Base-by-base conservation (phyloP, 495 filamentous ascomycete genomes). In the Neurospora sp. region DNA sequence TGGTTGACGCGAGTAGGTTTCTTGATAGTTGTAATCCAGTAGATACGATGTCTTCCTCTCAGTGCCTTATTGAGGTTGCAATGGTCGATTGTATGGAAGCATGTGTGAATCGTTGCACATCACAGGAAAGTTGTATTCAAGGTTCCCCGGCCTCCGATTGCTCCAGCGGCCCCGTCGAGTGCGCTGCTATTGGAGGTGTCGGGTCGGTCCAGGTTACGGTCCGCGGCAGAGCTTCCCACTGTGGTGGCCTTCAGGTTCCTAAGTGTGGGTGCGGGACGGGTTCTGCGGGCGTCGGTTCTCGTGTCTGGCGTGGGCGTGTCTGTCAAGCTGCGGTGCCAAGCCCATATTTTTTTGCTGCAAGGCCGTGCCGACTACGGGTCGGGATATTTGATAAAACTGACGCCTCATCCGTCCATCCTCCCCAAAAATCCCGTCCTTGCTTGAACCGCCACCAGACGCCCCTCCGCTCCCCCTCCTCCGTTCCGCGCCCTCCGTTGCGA, bases 331-430 rank as follows among this genome's bases (percentile, higher is more conserved):
- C 71, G 22, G 53, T 38, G 37, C 39, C 65, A 65, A 65, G 53
- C 53, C 35, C 27, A 65, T 44, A 65, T n/a, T 70, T 53, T 69
- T 73, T 73, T 41, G 38, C 35, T 37, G 37, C 44, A 18, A 39
- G 44, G 22, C 35, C 47, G 72, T 70, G 75, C 75, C 75, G 75
- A 77, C 74, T 72, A 77, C 75, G 75, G 75, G 71, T 72, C 44
- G 27, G 37, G 68, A 73, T 37, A 35, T 65, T 65, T 65, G 27
- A 65, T 35, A 65, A 65, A 65, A 65, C 53, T 35, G 53, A 65
- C 27, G 53, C 53, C 53, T 65, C 53, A 65, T 65, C 53, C 53
- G 53, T 65, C 53, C 35, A 65, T 37, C 53, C 12, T 65, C 22
- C 53, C 53, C 53, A 65, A 65, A 61, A 65, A 35, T 35, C 27